Base-by-base conservation (phyloP, 2,329 filamentous ascomycete species). In the Mycosphaerelloides madeirae region DNA sequence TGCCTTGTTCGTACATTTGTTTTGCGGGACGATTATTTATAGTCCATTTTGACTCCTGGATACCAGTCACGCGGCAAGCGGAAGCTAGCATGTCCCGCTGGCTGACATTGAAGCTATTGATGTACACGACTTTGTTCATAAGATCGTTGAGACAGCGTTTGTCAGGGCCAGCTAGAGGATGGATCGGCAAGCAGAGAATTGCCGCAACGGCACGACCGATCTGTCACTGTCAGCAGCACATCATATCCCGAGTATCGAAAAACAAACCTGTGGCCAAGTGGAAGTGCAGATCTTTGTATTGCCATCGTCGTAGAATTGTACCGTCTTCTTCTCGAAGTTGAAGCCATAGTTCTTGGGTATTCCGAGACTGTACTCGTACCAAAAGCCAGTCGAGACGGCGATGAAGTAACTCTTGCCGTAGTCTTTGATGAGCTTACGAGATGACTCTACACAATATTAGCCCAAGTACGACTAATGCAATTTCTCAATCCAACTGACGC, bases 81-180 rank as follows among this genome's bases (percentile, higher is more conserved):
- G 73, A 74, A 29, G 75, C 73, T 43, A 85, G 71, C 68, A 86
- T 84, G 11, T 85, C 81, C 6, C 71, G 70, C 61, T 86, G 83
- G 45, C 65, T 78, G 48, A 80, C 53, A 9, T 65, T 59, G 65
- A 83, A 85, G 51, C 75, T 80, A 6, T 67, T 69, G 9, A 82
- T 53, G 54, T 72, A 77, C 2, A 82, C 56, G 0, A 54, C 50
- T 38, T 70, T 69, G 59, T 81, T 78, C 2, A 66, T 63, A 52
- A 68, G 79, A 29, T 59, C 13, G n/a, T 46, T 38, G 13, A 46
- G 28, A 16, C 20, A 39, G 11, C 25, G 9, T 14, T 7, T 15
- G 5, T 25, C 22, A 9, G 5, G 5, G 22, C 22, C 22, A 6
- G 11, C 36, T 9, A 15, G 14, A 11, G 36, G 8, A 14, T 45